Percentiles rank a stretch among this genome's conserved stretches.
These are phyloP conservation scores for Ophiostoma triangulosporum DNA, from an alignment of 2,329 filamentous ascomycete genomes.

Conservation along the genomic window DNA sequence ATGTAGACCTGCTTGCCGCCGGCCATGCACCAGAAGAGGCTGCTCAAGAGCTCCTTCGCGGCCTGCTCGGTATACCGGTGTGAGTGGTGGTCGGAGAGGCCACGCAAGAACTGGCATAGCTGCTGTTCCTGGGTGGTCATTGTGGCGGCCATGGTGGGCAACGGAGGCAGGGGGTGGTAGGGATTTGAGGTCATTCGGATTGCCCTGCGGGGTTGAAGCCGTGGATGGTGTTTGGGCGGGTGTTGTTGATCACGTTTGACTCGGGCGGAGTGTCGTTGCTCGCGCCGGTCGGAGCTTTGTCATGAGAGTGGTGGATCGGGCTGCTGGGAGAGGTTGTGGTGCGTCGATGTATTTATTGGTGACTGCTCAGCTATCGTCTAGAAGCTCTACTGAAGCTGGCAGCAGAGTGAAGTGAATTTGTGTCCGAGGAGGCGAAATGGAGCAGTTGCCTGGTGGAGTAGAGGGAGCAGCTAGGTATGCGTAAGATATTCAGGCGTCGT, in stretches of 20 bases:
- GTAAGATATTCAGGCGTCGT: neutral
- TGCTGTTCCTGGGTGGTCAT: constrained; percentile 61
- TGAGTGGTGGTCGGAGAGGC: constrained; percentile 58
- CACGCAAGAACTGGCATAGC: constrained; percentile 70
- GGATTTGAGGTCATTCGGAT: neutral
- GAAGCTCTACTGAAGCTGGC: neutral
- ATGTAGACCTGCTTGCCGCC: constrained; percentile 62
- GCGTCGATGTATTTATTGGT: neutral
- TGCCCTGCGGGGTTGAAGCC: neutral
- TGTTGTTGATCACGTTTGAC: neutral
- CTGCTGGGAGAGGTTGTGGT: neutral
- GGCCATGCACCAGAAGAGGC: constrained; percentile 78
- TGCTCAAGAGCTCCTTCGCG: constrained; percentile 56
- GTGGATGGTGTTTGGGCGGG: neutral
- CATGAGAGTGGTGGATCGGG: neutral
- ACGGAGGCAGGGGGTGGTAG: neutral
- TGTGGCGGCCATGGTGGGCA: constrained; percentile 6
- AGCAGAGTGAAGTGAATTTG: neutral
- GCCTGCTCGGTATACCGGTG: constrained; percentile 66
- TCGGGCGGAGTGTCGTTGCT: constrained; percentile 3
- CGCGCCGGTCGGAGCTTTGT: neutral
- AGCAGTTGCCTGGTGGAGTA: neutral
- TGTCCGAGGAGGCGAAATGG: neutral
- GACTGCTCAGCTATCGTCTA: neutral
- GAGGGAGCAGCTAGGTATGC: neutral